Conservation (phyloP, 1,284 basidiomycete genomes). For the Tremellales sp. region DNA sequence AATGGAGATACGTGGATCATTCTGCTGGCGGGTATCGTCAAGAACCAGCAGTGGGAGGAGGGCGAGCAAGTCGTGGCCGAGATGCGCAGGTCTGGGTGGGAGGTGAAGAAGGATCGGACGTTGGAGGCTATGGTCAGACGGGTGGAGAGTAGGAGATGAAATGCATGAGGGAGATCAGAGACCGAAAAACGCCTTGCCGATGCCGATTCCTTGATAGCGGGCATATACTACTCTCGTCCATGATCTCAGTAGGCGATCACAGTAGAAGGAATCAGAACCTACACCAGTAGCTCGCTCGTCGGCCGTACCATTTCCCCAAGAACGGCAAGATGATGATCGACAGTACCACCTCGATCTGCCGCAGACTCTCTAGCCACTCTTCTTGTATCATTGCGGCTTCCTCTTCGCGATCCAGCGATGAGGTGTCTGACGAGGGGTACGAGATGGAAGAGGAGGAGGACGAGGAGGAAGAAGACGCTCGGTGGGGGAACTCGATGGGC, state of each 20-base stretch:
- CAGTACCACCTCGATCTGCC: slow-evolving; percentile 75
- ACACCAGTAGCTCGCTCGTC: slow-evolving; percentile 83
- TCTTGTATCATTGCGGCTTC: slow-evolving; percentile 66
- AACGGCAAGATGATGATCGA: slow-evolving; percentile 77
- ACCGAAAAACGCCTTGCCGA: slow-evolving; percentile 4
- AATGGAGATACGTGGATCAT: slow-evolving; percentile 70
- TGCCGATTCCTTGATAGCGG: slow-evolving; percentile 6
- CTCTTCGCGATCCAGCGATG: slow-evolving; percentile 60
- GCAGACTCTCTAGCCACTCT: slow-evolving; percentile 87
- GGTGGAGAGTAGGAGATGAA: slow-evolving; percentile 40
- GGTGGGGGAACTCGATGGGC: slow-evolving; percentile 36
- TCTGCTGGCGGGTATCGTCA: slow-evolving; percentile 60
- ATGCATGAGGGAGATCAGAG: slow-evolving; percentile 1
- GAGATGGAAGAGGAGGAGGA: slow-evolving; percentile 27
- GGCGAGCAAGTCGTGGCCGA: slow-evolving; percentile 60
- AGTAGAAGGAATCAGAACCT: slow-evolving; percentile 37
- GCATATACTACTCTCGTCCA: slow-evolving; percentile 5
- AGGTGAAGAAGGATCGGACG: slow-evolving; percentile 43
- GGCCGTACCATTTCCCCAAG: slow-evolving; percentile 81
- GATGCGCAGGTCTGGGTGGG: slow-evolving; percentile 53
- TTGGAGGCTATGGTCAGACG: slow-evolving; percentile 49
- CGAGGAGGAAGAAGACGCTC: slow-evolving; percentile 4
- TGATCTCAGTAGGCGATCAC: neutral
- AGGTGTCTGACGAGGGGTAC: slow-evolving; percentile 53
- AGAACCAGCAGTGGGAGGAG: slow-evolving; percentile 56